These are phyloP conservation scores for Trichoderma pleuroti DNA, from an alignment of 2,329 filamentous ascomycete genomes.

Conservation along the genomic window DNA sequence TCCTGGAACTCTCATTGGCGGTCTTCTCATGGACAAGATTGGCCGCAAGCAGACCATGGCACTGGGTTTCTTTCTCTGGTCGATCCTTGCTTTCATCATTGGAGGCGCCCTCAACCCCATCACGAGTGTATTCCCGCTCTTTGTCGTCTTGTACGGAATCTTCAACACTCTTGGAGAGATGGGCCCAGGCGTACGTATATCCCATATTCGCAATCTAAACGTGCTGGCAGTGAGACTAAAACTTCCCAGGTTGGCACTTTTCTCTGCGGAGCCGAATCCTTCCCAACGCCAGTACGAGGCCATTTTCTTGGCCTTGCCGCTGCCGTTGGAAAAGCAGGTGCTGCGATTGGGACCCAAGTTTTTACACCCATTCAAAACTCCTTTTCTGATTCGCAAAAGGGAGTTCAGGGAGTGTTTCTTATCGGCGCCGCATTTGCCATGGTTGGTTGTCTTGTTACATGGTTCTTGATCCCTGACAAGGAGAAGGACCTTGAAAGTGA, in stretches of 20 bases:
- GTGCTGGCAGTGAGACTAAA: not conserved
- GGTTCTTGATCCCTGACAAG: conserved; percentile 28
- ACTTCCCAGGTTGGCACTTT: conserved; percentile 35
- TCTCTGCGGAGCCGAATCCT: conserved; percentile 37
- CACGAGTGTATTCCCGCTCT: conserved; percentile 45
- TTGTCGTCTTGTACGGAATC: conserved; percentile 50
- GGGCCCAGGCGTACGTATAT: conserved; percentile 42
- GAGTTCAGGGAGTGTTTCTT: conserved; percentile 28
- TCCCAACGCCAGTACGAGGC: conserved; percentile 48
- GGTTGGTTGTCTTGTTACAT: conserved; percentile 25
- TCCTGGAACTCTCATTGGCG: conserved; percentile 35
- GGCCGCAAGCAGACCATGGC: conserved; percentile 33
- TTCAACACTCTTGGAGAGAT: conserved; percentile 36
- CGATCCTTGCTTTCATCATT: conserved; percentile 47
- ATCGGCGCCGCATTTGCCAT: conserved; percentile 29
- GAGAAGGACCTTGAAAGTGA: conserved; percentile 23
- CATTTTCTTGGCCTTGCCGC: conserved; percentile 49
- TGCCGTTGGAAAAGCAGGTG: conserved; percentile 49
- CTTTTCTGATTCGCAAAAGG: conserved; percentile 24
- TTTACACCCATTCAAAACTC: conserved; percentile 24
- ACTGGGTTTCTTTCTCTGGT: conserved; percentile 26
- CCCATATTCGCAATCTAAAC: not conserved
- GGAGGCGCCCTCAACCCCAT: conserved; percentile 46
- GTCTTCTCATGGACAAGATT: conserved; percentile 37
- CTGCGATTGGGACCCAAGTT: conserved; percentile 44